These are phyloP conservation scores for Hortiboletus flavorubellus DNA, from an alignment of 768 basidiomycete species.

Conservation along the genomic window DNA sequence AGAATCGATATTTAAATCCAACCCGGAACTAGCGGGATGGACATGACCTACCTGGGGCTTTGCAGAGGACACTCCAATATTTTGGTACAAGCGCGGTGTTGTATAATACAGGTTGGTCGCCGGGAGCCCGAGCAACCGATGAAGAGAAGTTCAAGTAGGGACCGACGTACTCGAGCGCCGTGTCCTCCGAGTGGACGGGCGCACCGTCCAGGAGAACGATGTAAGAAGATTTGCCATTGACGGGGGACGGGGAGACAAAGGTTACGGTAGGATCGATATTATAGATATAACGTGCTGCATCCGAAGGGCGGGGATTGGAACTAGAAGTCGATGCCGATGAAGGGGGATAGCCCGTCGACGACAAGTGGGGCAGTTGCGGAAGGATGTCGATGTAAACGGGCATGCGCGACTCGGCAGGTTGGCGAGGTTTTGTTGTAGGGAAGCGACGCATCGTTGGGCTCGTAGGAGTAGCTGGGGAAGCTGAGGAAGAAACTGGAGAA, in stretches of 20 bases:
- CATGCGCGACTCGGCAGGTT: slow-evolving; percentile 24
- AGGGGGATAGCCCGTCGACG: slow-evolving; percentile 1
- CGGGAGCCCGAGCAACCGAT: slow-evolving; percentile 18
- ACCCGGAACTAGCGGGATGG: neutral
- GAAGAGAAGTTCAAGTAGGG: slow-evolving; percentile 30
- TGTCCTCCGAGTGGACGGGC: slow-evolving; percentile 51
- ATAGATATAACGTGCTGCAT: slow-evolving; percentile 48
- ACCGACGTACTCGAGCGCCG: slow-evolving; percentile 32
- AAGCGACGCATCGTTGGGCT: slow-evolving; percentile 20
- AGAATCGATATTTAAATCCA: neutral
- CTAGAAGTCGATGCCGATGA: neutral
- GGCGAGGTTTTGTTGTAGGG: slow-evolving; percentile 22
- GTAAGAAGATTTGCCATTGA: slow-evolving; percentile 54
- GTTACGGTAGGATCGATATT: slow-evolving; percentile 68
- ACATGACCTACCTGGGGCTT: slow-evolving; percentile 46
- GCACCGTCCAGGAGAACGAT: slow-evolving; percentile 49
- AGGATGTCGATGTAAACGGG: slow-evolving; percentile 35
- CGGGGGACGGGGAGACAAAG: slow-evolving; percentile 47
- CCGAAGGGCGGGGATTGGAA: slow-evolving; percentile 3
- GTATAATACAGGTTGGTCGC: slow-evolving; percentile 46
- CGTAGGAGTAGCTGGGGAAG: slow-evolving; percentile 12
- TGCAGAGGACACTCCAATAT: slow-evolving; percentile 61
- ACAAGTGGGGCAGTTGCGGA: slow-evolving; percentile 15
- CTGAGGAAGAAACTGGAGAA: neutral
- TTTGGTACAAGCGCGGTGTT: slow-evolving; percentile 58